Evolutionary conservation across 257 asterid genomes (phyloP).

Genomic region (Perilla frutescens): DNA sequence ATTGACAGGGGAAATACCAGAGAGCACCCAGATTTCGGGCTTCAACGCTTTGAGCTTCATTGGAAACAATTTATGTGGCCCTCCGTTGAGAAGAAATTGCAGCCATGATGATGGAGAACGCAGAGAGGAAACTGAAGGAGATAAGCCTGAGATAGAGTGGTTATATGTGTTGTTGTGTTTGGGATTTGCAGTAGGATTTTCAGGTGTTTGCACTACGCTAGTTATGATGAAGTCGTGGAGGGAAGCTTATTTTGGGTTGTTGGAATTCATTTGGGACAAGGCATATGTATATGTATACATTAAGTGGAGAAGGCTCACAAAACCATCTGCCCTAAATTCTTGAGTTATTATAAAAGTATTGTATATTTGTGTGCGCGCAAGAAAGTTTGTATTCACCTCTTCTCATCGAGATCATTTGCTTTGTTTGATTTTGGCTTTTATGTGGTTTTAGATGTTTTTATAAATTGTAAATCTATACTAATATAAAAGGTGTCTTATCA

Average conservation of each 20-base stretch:
- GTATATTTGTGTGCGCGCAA: too few species aligned
- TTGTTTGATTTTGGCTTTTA: too few species aligned
- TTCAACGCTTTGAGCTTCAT: background rate
- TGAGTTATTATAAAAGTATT: too few species aligned
- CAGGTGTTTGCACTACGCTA: background rate
- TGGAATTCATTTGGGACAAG: constrained; percentile 10
- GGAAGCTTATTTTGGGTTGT: constrained; percentile 12
- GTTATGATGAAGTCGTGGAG: constrained; percentile 17
- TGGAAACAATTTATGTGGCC: constrained; percentile 23
- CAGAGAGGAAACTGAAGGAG: background rate
- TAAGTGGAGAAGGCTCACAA: background rate
- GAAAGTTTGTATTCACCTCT: too few species aligned
- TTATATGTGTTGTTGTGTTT: constrained; percentile 2
- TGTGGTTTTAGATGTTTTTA: too few species aligned
- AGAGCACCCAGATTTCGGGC: constrained; percentile 4
- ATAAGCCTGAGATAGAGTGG: background rate
- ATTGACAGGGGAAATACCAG: too few species aligned
- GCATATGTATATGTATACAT: background rate
- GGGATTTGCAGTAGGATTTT: constrained; percentile 17
- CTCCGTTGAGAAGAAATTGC: background rate
- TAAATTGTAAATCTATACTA: too few species aligned
- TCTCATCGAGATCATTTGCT: too few species aligned
- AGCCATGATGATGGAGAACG: background rate
- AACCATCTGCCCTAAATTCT: background rate
- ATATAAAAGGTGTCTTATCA: too few species aligned